Evolutionary conservation across 2,329 filamentous ascomycete genomes (phyloP).

Genomic region (Aphanoascus verrucosus): DNA sequence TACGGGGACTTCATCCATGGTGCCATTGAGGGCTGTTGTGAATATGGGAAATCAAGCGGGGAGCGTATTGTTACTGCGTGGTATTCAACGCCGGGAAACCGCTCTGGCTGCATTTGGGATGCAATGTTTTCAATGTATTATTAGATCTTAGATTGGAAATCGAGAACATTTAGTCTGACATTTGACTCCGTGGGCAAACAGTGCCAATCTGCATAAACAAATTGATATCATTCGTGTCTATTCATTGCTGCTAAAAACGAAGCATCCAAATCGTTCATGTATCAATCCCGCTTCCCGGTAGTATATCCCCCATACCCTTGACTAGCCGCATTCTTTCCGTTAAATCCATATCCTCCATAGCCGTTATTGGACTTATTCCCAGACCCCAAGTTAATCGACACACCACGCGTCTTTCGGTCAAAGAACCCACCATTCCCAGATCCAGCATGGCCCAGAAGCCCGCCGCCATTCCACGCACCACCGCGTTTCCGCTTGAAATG

Average conservation of each 20-base stretch:
- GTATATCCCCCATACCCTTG: slow-evolving; percentile 23
- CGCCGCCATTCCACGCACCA: slow-evolving; percentile 36
- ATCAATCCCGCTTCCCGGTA: slow-evolving; percentile 36
- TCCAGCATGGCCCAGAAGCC: slow-evolving; percentile 29
- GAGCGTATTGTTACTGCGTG: no score
- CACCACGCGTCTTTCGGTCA: slow-evolving; percentile 41
- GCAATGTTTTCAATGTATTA: neutral
- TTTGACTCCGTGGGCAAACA: neutral
- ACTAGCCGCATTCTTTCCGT: slow-evolving; percentile 23
- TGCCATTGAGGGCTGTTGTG: no score
- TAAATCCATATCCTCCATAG: slow-evolving; percentile 46
- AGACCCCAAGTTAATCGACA: slow-evolving; percentile 40
- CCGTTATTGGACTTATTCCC: slow-evolving; percentile 41
- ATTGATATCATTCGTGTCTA: slow-evolving; percentile 6
- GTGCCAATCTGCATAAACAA: neutral
- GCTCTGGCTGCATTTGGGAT: no score
- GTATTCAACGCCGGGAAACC: no score
- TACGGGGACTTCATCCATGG: no score
- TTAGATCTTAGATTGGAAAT: neutral
- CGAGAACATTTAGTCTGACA: neutral
- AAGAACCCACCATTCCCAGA: slow-evolving; percentile 19
- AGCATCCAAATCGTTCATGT: neutral
- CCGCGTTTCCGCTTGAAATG: slow-evolving; percentile 21
- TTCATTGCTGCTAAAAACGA: neutral
- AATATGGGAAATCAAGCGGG: no score